Evolutionary conservation across 2,329 filamentous ascomycete species (phyloP).

Genomic region (Aspergillus caelatus): DNA sequence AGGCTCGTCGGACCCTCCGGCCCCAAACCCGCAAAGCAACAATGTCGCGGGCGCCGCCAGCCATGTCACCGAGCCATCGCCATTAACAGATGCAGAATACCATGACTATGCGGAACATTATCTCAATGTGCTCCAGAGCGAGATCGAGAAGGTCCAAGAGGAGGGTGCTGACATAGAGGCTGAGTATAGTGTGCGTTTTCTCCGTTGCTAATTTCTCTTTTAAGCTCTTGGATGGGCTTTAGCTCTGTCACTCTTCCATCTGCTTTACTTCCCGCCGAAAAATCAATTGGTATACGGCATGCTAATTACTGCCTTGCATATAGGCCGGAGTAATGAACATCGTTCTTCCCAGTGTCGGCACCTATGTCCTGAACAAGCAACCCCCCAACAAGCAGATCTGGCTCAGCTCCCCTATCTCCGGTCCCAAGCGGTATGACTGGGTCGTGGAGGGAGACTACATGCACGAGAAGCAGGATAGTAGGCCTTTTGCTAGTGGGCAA

Average conservation of each 20-base stretch:
- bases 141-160: constrained; percentile 76
- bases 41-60: constrained; percentile 46
- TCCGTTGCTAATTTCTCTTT: background rate
- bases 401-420: constrained; percentile 87
- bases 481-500: constrained; percentile 56
- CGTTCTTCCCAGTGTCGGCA: constrained; percentile 68
- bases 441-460: constrained; percentile 71
- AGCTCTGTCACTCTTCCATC: background rate
- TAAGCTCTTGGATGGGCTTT: background rate
- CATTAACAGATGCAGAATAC: constrained; percentile 72
- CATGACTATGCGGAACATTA: constrained; percentile 77
- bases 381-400: constrained; percentile 97
- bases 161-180: constrained; percentile 74
- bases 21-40: constrained; percentile 41
- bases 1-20: constrained; percentile 57
- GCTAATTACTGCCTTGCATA: background rate
- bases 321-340: constrained; percentile 87
- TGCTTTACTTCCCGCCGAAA: no score
- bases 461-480: constrained; percentile 75
- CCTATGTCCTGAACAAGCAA: constrained; percentile 97
- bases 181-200: constrained; percentile 75
- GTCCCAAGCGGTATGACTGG: constrained; percentile 94
- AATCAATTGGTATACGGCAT: no score
- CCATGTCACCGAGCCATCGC: constrained; percentile 58
- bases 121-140: constrained; percentile 61